Conservation (phyloP, 2,329 filamentous ascomycete species). For the Aspergillus fructus region DNA sequence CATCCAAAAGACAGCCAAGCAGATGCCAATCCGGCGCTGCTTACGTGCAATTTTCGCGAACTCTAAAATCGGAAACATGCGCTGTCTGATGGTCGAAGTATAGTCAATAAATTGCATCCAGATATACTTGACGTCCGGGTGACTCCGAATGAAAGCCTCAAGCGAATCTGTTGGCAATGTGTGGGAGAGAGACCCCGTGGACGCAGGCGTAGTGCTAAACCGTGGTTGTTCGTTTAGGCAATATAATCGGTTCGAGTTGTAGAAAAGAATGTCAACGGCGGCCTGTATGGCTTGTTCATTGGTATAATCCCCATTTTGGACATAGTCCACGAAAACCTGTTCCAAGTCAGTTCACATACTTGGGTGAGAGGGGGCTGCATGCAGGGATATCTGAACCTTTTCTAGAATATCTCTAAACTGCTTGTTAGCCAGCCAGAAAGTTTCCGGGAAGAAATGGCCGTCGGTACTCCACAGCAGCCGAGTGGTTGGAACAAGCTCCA, state of each 20-base stretch:
- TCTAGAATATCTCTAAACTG: constrained; percentile 72
- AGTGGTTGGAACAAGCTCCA: constrained; percentile 72
- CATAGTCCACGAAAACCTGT: constrained; percentile 65
- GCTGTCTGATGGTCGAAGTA: constrained; percentile 65
- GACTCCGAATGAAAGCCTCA: constrained; percentile 50
- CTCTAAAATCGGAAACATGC: constrained; percentile 65
- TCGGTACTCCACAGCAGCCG: constrained; percentile 81
- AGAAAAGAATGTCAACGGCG: constrained; percentile 69
- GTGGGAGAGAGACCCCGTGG: constrained; percentile 1
- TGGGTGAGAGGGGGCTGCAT: constrained; percentile 18
- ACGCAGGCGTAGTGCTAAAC: constrained; percentile 13
- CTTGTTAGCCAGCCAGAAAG: constrained; percentile 68
- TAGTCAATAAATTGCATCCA: constrained; percentile 78
- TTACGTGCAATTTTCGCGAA: constrained; percentile 51
- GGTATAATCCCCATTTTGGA: constrained; percentile 62
- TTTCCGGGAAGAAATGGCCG: constrained; percentile 77
- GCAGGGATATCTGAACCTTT: constrained; percentile 46
- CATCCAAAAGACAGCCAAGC: constrained; percentile 63
- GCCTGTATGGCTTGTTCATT: constrained; percentile 62
- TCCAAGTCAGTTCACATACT: neutral
- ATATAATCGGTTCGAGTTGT: constrained; percentile 76
- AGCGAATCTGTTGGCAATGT: constrained; percentile 25
- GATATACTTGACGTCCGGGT: constrained; percentile 62
- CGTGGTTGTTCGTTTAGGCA: constrained; percentile 50
- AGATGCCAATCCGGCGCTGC: constrained; percentile 58